These are phyloP conservation scores for Hygrophorus russula DNA, from an alignment of 768 basidiomycete species.

Conservation along the genomic window DNA sequence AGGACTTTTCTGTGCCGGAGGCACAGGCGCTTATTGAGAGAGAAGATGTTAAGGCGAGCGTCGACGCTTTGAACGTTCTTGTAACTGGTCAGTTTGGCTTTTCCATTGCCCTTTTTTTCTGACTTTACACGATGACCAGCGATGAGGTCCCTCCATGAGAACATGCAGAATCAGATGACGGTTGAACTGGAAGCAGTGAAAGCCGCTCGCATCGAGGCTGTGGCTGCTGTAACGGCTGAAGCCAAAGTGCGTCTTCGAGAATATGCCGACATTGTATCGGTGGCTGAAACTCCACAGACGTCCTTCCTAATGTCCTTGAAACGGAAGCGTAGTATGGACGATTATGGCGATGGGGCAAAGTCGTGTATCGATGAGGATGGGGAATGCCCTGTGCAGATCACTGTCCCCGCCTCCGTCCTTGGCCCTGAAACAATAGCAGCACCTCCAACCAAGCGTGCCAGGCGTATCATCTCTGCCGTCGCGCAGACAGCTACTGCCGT, in stretches of 20 bases:
- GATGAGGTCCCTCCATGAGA: constrained; percentile 32
- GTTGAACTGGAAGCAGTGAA: constrained; percentile 33
- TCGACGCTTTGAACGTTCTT: constrained; percentile 25
- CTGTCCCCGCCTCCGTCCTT: constrained; percentile 9
- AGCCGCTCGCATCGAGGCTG: constrained; percentile 26
- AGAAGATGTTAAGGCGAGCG: constrained; percentile 19
- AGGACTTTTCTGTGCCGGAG: not conserved
- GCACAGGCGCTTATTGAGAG: constrained; percentile 9
- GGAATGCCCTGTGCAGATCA: not conserved
- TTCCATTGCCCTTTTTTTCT: not conserved
- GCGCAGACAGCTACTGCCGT: constrained; percentile 53
- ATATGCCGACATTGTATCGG: constrained; percentile 6
- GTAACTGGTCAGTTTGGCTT: constrained; percentile 26
- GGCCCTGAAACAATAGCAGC: constrained; percentile 13
- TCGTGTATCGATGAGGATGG: too few species aligned
- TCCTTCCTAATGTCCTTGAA: constrained; percentile 34
- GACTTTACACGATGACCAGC: constrained; percentile 18
- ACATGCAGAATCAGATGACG: constrained; percentile 32
- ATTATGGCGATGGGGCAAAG: constrained; percentile 26
- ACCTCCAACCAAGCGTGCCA: constrained; percentile 33
- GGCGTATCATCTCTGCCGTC: constrained; percentile 27
- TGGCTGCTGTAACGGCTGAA: constrained; percentile 22
- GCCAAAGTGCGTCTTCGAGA: constrained; percentile 21
- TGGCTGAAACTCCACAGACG: constrained; percentile 16
- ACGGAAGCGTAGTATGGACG: constrained; percentile 46